These are phyloP conservation scores for Vitis hybrid DNA, from an alignment of 177 flowering plant species.

Conservation along the genomic window DNA sequence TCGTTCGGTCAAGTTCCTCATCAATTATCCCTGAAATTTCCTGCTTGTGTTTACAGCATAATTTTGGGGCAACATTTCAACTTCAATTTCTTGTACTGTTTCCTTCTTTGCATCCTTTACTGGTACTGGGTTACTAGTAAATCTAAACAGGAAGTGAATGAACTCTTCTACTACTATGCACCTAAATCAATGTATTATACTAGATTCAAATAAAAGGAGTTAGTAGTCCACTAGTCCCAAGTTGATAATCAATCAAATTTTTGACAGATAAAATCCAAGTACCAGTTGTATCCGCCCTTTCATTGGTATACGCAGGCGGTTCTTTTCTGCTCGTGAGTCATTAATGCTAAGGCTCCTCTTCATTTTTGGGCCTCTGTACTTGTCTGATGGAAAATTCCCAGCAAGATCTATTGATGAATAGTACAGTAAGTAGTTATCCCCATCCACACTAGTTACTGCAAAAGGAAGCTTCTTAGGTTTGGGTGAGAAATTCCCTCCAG, in stretches of 20 bases:
- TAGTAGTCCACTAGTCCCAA: background rate
- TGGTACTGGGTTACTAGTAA: no score
- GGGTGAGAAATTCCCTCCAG: slow-evolving; percentile 89
- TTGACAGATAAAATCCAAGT: slow-evolving; percentile 29
- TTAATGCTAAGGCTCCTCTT: slow-evolving; percentile 55
- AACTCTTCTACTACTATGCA: background rate
- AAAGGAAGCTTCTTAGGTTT: slow-evolving; percentile 87
- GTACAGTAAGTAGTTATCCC: slow-evolving; percentile 76
- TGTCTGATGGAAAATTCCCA: slow-evolving; percentile 37
- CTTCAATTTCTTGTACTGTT: no score
- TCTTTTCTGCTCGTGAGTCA: slow-evolving; percentile 43
- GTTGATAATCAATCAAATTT: slow-evolving; percentile 13
- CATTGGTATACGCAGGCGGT: slow-evolving; percentile 76
- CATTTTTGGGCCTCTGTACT: slow-evolving; percentile 38
- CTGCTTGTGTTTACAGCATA: no score
- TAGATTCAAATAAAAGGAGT: background rate
- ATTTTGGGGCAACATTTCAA: no score
- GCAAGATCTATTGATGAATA: slow-evolving; percentile 74
- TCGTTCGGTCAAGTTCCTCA: no score
- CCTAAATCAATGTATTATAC: background rate
- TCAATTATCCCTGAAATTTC: no score
- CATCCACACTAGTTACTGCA: slow-evolving; percentile 82
- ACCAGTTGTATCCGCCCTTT: slow-evolving; percentile 97
- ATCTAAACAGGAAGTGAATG: background rate
- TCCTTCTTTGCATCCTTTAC: no score